These are phyloP conservation scores for Salicornia ramosissima DNA, from an alignment of 148 eudicot genomes.

Conservation along the genomic window DNA sequence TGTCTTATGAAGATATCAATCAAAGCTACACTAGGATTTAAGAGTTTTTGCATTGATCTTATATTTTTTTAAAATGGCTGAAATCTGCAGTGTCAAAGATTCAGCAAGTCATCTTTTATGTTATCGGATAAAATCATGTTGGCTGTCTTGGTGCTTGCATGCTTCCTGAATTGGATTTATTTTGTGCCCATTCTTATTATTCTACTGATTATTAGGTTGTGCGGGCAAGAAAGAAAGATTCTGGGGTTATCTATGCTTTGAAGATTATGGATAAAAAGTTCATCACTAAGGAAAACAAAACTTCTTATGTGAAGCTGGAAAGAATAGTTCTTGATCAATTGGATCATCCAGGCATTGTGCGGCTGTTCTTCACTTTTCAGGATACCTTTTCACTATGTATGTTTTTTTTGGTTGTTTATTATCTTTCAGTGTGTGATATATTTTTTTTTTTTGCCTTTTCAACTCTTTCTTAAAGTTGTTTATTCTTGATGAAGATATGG, in stretches of 20 bases:
- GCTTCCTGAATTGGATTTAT: not conserved
- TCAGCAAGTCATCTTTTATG: not conserved
- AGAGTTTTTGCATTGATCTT: too few species aligned
- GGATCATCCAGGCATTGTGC: conserved; percentile 92
- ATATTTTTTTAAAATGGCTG: too few species aligned
- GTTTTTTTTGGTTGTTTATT: conserved; percentile 16
- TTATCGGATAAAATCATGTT: not conserved
- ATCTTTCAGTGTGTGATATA: conserved; percentile 4
- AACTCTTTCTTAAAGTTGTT: not conserved
- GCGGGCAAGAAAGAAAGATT: conserved; percentile 87
- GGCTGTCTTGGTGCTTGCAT: not conserved
- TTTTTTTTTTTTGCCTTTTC: not conserved
- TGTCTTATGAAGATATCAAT: too few species aligned
- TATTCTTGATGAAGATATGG: conserved; percentile 70
- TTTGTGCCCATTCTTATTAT: not conserved
- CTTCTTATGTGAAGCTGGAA: conserved; percentile 94
- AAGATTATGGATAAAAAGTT: conserved; percentile 99
- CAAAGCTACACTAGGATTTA: too few species aligned
- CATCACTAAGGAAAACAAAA: conserved; percentile 96
- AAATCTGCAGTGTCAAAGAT: not conserved
- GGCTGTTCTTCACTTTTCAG: conserved; percentile 90
- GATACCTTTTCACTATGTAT: conserved; percentile 86
- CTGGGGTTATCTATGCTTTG: conserved; percentile 79
- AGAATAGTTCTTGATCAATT: conserved; percentile 93
- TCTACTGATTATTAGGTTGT: conserved; percentile 55